Percentiles rank a stretch among this genome's conserved stretches.
Conservation (phyloP, 2,329 filamentous ascomycete species). For the Dryadomyces quercus-mongolicae region DNA sequence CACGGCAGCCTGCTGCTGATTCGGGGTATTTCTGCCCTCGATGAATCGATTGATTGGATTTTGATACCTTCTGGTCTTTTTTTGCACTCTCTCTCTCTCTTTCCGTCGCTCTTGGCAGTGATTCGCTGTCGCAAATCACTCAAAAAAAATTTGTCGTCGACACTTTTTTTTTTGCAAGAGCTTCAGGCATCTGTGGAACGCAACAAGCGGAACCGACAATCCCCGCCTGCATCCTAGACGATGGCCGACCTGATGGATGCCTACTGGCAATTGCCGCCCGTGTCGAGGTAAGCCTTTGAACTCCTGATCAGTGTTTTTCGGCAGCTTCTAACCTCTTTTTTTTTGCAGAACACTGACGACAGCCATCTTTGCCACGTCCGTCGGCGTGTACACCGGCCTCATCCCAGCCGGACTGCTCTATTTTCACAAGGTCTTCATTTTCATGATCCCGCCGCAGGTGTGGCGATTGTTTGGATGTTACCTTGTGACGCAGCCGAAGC, state of each 20-base stretch:
- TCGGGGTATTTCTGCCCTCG: slow-evolving; percentile 9
- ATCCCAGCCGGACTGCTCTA: slow-evolving; percentile 38
- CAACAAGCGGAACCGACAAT: neutral
- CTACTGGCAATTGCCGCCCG: slow-evolving; percentile 28
- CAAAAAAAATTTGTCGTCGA: too few species aligned
- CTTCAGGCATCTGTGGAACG: neutral
- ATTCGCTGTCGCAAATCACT: too few species aligned
- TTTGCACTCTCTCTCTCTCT: neutral
- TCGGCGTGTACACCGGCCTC: slow-evolving; percentile 45
- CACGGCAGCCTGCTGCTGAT: slow-evolving; percentile 13
- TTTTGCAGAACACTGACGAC: slow-evolving; percentile 52
- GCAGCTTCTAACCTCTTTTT: neutral
- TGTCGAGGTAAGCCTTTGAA: slow-evolving; percentile 24
- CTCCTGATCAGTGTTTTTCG: too few species aligned
- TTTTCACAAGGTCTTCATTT: slow-evolving; percentile 40
- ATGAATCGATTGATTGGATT: slow-evolving; percentile 6
- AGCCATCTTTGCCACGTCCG: slow-evolving; percentile 49
- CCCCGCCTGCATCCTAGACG: slow-evolving; percentile 3
- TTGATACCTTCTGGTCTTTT: neutral
- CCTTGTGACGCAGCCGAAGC: slow-evolving; percentile 25
- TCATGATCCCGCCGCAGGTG: slow-evolving; percentile 38
- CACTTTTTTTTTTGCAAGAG: too few species aligned
- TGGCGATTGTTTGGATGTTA: slow-evolving; percentile 32
- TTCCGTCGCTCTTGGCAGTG: too few species aligned
- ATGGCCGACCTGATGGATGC: slow-evolving; percentile 28